phyloP scores from a whole-genome alignment of 495 filamentous ascomycete species.

The Aspergillus indologenus region DNA sequence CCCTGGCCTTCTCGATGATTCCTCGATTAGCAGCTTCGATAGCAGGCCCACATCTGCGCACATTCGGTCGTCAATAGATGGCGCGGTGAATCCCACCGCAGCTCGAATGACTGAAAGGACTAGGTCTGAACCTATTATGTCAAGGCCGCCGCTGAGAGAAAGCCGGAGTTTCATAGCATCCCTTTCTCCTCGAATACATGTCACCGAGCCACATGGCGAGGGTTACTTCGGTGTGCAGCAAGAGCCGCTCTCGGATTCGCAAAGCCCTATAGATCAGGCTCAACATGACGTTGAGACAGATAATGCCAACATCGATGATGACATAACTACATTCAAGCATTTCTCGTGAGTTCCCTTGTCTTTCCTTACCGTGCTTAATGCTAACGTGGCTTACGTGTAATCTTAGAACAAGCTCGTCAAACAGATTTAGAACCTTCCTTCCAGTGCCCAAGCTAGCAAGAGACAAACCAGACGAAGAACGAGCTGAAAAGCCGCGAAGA shows the following conservation, averaged over 20 bases:
- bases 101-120: conserved; percentile 11
- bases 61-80: conserved; percentile 2
- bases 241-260: conserved; percentile 11
- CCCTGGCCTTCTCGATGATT: conserved; percentile 28
- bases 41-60: conserved; percentile 28
- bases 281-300: conserved; percentile 3
- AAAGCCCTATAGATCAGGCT: neutral
- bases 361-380: neutral
- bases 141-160: conserved; percentile 23
- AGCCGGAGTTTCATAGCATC: conserved; percentile 26
- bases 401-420: conserved; percentile 13
- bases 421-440: conserved; percentile 24
- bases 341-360: neutral
- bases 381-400: neutral
- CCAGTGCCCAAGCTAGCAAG: conserved; percentile 26
- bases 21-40: conserved; percentile 34
- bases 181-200: conserved; percentile 33
- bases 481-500: conserved; percentile 28
- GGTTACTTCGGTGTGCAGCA: conserved; percentile 23
- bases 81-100: conserved; percentile 9
- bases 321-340: neutral
- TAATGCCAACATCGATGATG: neutral
- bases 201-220: conserved; percentile 29
- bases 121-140: conserved; percentile 13
- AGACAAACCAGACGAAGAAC: conserved; percentile 27